Base-by-base conservation (phyloP, 352 stramenopile species). In the Phytopythium chamaehyphon region DNA sequence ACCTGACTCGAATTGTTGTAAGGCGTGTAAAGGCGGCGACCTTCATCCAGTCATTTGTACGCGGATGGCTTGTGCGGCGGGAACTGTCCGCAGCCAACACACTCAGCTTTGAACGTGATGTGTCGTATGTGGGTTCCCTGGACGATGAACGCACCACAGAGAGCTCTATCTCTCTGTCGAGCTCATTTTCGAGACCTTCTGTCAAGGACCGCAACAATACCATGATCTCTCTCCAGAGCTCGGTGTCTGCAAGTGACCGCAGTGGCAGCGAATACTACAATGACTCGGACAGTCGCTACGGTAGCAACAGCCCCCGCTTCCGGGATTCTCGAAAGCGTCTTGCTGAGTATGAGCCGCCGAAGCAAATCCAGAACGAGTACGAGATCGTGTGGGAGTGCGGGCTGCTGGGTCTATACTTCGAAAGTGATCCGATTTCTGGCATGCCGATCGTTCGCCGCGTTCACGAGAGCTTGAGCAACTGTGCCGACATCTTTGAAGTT, bases 361-460 rank as follows among this genome's bases (percentile, higher is more conserved):
- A 73, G 50, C 69, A 83, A 19, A 78, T 93, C 36, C 61, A 77
- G 35, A 79, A 84, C 56, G 80, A 93, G 65, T 95, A 95, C 57
- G 78, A 90, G 38, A 92, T 95, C 35, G 83, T 89, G n/a, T 95
- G 84, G 84, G 80, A 91, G 51, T 91, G 81, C 21, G 84, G 84
- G 14, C 52, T 93, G 8, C 64, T 95, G 11, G 84, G 84, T 15
- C 58, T 95, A 33, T 93, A 91, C 56, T 95, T 95, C 35, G 84
- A 91, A 56, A 91, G 81, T 36, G 84, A 95, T 37, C 76, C 73
- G 8, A 47, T 86, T 21, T 84, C 82, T 0, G 82, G 84, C 5
- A 90, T 95, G 75, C 84, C 84, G 3, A 89, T 95, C 35, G 84
- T 95, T 12, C 80, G 82, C n/a, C 80, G 84, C 28, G 81, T 95